phyloP scores from a whole-genome alignment of 177 flowering plant species.

The Vitis hybrid region DNA sequence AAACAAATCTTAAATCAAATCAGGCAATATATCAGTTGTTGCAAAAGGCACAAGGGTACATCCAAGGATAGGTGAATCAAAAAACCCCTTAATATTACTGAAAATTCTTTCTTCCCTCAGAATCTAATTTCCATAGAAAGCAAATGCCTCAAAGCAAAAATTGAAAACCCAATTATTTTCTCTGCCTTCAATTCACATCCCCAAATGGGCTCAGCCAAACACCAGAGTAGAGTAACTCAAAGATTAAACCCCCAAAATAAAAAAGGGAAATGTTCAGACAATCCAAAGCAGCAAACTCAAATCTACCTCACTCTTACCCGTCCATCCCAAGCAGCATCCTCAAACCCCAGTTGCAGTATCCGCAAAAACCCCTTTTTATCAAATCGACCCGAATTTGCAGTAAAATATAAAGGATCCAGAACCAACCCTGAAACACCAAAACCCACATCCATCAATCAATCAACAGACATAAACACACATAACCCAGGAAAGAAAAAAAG shows the following conservation, averaged over 20 bases:
- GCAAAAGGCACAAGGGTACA: neutral
- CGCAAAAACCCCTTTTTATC: conserved; percentile 13
- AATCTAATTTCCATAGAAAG: conserved; percentile 6
- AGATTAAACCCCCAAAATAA: neutral
- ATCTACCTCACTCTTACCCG: conserved; percentile 5
- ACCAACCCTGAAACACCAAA: conserved; percentile 19
- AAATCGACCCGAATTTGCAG: conserved; percentile 3
- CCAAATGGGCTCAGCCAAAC: neutral
- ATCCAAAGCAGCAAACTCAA: conserved; percentile 14
- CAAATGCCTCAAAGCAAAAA: neutral
- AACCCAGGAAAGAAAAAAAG: neutral
- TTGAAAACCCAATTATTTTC: neutral
- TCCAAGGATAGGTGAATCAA: neutral
- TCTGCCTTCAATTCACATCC: conserved; percentile 1
- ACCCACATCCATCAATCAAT: conserved; percentile 7
- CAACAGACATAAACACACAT: neutral
- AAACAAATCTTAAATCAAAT: neutral
- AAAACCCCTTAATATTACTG: neutral
- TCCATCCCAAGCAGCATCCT: neutral
- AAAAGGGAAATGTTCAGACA: neutral
- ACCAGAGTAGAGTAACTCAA: neutral
- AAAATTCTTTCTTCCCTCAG: neutral
- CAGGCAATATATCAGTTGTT: conserved; percentile 6
- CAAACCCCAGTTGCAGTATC: conserved; percentile 6
- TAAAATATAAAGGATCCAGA: conserved; percentile 19